Evolutionary conservation across 1,284 basidiomycete genomes (phyloP).

Genomic region (Sporisorium graminicola): DNA sequence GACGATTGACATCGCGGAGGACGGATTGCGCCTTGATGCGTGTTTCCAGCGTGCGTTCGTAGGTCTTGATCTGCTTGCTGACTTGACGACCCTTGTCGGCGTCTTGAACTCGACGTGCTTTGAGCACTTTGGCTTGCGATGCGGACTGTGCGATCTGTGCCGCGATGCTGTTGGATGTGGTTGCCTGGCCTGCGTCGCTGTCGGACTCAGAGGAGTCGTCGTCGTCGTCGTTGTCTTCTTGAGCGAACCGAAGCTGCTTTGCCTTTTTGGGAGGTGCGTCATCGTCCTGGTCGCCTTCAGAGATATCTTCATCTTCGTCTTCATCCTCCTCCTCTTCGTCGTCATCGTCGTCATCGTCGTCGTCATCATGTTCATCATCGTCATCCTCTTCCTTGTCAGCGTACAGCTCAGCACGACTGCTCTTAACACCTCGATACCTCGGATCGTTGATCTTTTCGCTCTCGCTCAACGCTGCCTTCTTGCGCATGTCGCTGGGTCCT

Average conservation of each 20-base stretch:
- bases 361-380: conserved; percentile 10
- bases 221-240: conserved; percentile 9
- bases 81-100: conserved; percentile 60
- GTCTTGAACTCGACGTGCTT: conserved; percentile 53
- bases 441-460: conserved; percentile 43
- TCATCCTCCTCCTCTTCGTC: conserved; percentile 25
- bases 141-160: conserved; percentile 47
- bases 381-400: conserved; percentile 38
- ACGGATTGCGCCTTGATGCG: conserved; percentile 62
- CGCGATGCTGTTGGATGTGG: conserved; percentile 40
- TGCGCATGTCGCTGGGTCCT: conserved; percentile 51
- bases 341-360: conserved; percentile 17
- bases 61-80: conserved; percentile 59
- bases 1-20: conserved; percentile 41
- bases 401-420: conserved; percentile 56
- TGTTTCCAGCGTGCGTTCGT: conserved; percentile 57
- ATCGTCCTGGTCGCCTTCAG: conserved; percentile 15
- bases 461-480: conserved; percentile 54
- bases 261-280: conserved; percentile 9
- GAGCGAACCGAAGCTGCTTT: conserved; percentile 37
- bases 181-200: conserved; percentile 13
- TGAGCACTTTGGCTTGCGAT: conserved; percentile 49
- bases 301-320: conserved; percentile 11
- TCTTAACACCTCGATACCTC: conserved; percentile 54
- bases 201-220: neutral